Conservation (phyloP, 805 yeast species). For the Danielia reshetovae region DNA sequence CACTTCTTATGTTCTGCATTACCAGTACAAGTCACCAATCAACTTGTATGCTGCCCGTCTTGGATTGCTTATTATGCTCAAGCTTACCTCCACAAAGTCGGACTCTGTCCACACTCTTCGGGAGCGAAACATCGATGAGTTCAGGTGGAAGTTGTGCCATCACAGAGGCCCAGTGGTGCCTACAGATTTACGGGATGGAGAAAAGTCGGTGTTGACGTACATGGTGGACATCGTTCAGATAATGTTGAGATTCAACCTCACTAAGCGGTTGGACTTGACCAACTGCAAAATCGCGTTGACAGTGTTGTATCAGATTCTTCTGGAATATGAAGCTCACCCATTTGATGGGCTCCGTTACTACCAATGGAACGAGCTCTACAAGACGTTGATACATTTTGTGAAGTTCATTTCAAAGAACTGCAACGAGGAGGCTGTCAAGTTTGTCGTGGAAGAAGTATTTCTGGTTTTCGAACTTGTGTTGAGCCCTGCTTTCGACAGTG, state of each 20-base stretch:
- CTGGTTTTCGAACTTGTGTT: conserved; percentile 13
- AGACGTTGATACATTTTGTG: conserved; percentile 27
- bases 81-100: conserved; percentile 17
- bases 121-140: conserved; percentile 25
- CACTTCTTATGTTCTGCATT: conserved; percentile 35
- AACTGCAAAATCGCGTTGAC: conserved; percentile 26
- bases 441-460: conserved; percentile 15
- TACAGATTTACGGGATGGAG: conserved; percentile 4
- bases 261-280: conserved; percentile 30
- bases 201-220: conserved; percentile 28
- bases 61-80: conserved; percentile 23
- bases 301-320: conserved; percentile 23
- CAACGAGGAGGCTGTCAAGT: conserved; percentile 17
- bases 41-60: conserved; percentile 25
- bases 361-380: conserved; percentile 33
- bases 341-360: conserved; percentile 20
- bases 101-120: conserved; percentile 3
- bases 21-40: conserved; percentile 28
- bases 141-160: conserved; percentile 41
- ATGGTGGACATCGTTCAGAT: conserved; percentile 13
- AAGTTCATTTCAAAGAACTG: conserved; percentile 18
- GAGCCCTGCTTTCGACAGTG: conserved; percentile 16
- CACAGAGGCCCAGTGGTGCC: conserved; percentile 36
- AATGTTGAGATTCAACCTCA: conserved; percentile 33
- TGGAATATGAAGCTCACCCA: conserved; percentile 15